Evolutionary conservation across 805 yeast species (phyloP), one percentile per base, ranked within the genome.

Genomic region (Saccharomyces kudriavzevii): DNA sequence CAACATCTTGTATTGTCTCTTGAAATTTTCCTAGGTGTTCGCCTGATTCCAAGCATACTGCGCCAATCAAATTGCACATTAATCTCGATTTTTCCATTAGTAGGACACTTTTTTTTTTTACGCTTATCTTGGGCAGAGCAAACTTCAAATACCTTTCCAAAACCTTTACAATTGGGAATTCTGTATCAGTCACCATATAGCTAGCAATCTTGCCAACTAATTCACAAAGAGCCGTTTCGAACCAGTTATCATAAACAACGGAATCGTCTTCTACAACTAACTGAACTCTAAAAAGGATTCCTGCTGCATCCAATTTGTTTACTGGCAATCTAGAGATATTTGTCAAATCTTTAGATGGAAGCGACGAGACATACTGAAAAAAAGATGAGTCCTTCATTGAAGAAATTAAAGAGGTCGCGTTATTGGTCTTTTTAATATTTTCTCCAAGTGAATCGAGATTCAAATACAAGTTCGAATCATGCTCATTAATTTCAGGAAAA

Each of bases 291-390:
- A 66, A 64, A 0, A 81, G 51, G 1, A 79, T 61, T 4, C 76
- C 79, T 24, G 79, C 72, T 8, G 77, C 67, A 58, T 84, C 88
- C 30, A 77, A 59, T 29, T 75, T 76, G 11, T 77, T 64, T 8
- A 72, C 69, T 3, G 83, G 79, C 25, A 75, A 62, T 50, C 75
- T 72, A 13, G 65, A 58, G 1, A 67, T 56, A 1, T 52, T 58
- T 10, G 54, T 54, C 14, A 79, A 47, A 10, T 63, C 58, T 1
- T 60, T 47, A 10, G 69, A 53, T 1, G 76, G 68, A 1, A 68
- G 52, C 4, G 70, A 59, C 0, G 72, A 59, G 26, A 77, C 56
- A 40, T 64, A 63, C 40, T 75, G 76, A 57, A 70, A 69, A 58
- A 69, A 72, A 5, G 74, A 65, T 1, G 61, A 51, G 1, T 62